phyloP scores from a whole-genome alignment of 768 basidiomycete species.

The Rhizopogon vesiculosus region DNA sequence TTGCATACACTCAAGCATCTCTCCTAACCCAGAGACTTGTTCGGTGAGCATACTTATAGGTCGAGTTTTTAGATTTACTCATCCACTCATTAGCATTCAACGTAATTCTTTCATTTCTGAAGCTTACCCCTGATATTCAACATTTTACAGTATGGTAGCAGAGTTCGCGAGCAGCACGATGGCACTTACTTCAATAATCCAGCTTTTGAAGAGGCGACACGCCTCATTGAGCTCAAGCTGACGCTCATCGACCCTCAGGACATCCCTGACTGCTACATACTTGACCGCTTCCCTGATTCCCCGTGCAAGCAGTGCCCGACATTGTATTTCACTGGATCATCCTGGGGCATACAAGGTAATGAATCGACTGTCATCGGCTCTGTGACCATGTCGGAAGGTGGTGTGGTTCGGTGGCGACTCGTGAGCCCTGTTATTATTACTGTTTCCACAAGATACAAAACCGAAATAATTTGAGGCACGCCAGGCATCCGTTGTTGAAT shows the following conservation, averaged over 20 bases:
- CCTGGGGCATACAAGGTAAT: slow-evolving; percentile 36
- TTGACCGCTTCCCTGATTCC: slow-evolving; percentile 17
- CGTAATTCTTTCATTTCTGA: slow-evolving; percentile 24
- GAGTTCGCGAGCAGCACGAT: slow-evolving; percentile 22
- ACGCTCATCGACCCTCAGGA: slow-evolving; percentile 33
- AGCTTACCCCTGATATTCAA: slow-evolving; percentile 1
- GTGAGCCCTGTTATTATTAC: slow-evolving; percentile 33
- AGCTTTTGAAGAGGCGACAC: slow-evolving; percentile 59
- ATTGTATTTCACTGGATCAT: slow-evolving; percentile 43
- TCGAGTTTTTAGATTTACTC: not conserved
- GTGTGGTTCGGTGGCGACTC: slow-evolving; percentile 51
- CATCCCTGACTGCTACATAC: slow-evolving; percentile 14
- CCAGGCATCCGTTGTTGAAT: slow-evolving; percentile 52
- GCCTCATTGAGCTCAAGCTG: slow-evolving; percentile 55
- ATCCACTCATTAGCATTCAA: slow-evolving; percentile 40
- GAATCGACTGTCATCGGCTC: slow-evolving; percentile 45
- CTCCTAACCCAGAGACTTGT: slow-evolving; percentile 15
- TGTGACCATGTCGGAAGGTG: slow-evolving; percentile 44
- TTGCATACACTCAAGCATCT: slow-evolving; percentile 25
- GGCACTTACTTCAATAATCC: slow-evolving; percentile 44
- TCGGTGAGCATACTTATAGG: slow-evolving; percentile 10
- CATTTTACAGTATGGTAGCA: slow-evolving; percentile 9
- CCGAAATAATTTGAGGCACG: slow-evolving; percentile 8
- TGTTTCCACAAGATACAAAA: not conserved
- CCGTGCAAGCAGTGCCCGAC: slow-evolving; percentile 32